Evolutionary conservation across 345 rosid species (phyloP).

Genomic region (Eucalyptus coolabah): DNA sequence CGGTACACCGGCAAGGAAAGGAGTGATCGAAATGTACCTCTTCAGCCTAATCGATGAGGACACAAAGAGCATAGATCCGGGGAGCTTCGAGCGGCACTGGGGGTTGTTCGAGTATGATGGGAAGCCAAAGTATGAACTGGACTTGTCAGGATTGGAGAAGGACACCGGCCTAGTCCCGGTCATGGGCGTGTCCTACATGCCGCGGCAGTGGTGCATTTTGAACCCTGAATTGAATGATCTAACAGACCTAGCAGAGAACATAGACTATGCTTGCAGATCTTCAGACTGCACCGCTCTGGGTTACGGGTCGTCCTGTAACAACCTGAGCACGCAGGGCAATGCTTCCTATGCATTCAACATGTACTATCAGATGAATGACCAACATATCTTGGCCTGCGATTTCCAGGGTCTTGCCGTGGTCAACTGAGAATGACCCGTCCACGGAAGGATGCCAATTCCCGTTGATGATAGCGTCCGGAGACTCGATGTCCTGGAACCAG

Average conservation of each 20-base stretch:
- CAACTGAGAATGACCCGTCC: constrained; percentile 52
- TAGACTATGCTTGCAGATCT: constrained; percentile 56
- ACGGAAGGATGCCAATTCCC: constrained; percentile 54
- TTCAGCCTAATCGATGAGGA: constrained; percentile 65
- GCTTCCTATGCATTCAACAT: constrained; percentile 81
- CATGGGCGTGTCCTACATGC: constrained; percentile 42
- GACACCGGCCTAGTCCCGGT: constrained; percentile 32
- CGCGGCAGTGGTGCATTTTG: constrained; percentile 54
- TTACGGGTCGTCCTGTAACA: constrained; percentile 67
- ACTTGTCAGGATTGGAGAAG: constrained; percentile 24
- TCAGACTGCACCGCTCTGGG: constrained; percentile 77
- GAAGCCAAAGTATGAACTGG: constrained; percentile 46
- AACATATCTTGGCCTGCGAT: constrained; percentile 56
- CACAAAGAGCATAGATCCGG: constrained; percentile 49
- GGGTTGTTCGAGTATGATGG: constrained; percentile 64
- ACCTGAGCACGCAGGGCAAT: constrained; percentile 40
- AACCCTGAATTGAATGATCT: constrained; percentile 21
- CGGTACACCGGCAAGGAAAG: constrained; percentile 58
- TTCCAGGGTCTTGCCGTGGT: constrained; percentile 48
- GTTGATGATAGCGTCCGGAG: constrained; percentile 35
- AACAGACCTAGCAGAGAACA: constrained; percentile 21
- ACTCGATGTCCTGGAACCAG: constrained; percentile 5
- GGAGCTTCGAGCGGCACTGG: constrained; percentile 70
- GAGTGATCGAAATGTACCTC: constrained; percentile 39
- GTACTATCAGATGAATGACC: constrained; percentile 62